Base-by-base conservation (phyloP, 768 basidiomycete species). In the Trametes cingulata region DNA sequence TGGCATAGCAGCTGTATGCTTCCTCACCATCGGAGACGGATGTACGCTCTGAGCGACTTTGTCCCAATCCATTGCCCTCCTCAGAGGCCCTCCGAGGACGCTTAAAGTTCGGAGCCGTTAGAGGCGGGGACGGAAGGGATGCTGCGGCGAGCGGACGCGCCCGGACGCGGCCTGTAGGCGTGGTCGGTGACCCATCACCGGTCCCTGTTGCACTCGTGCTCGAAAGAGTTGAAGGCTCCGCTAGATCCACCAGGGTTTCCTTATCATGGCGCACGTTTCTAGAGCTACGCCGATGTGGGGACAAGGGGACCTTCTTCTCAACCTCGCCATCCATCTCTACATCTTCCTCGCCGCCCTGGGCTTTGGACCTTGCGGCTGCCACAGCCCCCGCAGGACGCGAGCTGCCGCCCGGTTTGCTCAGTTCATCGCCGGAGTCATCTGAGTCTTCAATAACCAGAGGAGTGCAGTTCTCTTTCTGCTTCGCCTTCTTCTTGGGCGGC, bases 391-490 rank as follows among this genome's bases (percentile, higher is more conserved):
- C 36, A 20, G 13, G 0, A 6, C 45, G 45, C 9, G 36, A 25
- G 15, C 20, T 46, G 7, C 54, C 33, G 33, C 33, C 35, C 14
- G 17, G 35, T n/a, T 46, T 25, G 7, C 37, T 19, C 35, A 37
- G 35, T 12, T 4, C 36, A 22, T 9, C 43, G 17, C 8, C 4
- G 54, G 1, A 13, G 6, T 12, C 24, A 9, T 27, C 24, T 24
- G 20, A 14, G 24, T 27, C 24, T 20, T 29, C 8, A 12, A 33
- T 33, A 33, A 10, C 29, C 29, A 37, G 22, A 41, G 51, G 54
- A 15, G 50, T n/a, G 3, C n/a, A 6, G 45, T 66, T 65, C 37
- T 66, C 65, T 17, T 66, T 66, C 13, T 48, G 41, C 47, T 62
- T 66, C 29, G 20, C 52, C 45, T 60, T 67, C 61, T 66, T 65